Percentiles rank a stretch among this genome's conserved stretches.
Evolutionary conservation across 2,329 filamentous ascomycete species (phyloP).

Genomic region (Diaporthe longicolla): DNA sequence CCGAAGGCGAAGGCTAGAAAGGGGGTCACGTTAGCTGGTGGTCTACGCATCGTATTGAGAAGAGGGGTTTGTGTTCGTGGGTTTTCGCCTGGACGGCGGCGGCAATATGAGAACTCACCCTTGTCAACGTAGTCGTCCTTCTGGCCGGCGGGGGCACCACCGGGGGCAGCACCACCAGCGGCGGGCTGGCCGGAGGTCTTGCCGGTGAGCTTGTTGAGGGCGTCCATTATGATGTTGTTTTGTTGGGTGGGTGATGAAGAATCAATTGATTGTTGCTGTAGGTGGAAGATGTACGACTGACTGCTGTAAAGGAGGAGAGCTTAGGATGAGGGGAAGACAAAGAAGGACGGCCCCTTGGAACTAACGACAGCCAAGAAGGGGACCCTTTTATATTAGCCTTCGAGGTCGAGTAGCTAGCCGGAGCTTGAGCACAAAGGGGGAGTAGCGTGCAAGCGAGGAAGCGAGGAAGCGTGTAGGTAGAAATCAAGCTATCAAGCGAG

Average conservation of each 20-base stretch:
- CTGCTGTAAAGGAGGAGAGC: neutral
- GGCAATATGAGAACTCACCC: too few species aligned
- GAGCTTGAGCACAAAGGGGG: constrained; percentile 12
- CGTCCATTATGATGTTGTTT: constrained; percentile 20
- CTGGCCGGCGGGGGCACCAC: constrained; percentile 41
- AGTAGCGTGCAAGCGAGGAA: too few species aligned
- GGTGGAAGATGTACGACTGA: neutral
- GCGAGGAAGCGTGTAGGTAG: neutral
- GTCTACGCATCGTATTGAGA: neutral
- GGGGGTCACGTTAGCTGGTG: constrained; percentile 39
- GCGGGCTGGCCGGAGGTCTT: constrained; percentile 22
- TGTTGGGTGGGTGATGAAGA: too few species aligned
- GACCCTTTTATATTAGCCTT: constrained; percentile 11
- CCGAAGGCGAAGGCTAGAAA: constrained; percentile 48
- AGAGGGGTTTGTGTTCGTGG: too few species aligned
- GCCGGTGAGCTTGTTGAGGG: constrained; percentile 19
- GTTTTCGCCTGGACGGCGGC: too few species aligned
- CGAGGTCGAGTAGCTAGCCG: neutral
- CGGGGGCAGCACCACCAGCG: constrained; percentile 12
- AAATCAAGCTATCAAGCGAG: neutral
- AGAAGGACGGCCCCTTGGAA: rapidly evolving
- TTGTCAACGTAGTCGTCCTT: constrained; percentile 53
- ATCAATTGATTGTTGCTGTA: too few species aligned
- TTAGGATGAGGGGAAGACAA: neutral
- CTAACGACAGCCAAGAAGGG: constrained; percentile 7